These are phyloP conservation scores for Fusarium concolor DNA, from an alignment of 2,329 filamentous ascomycete genomes.

Conservation along the genomic window DNA sequence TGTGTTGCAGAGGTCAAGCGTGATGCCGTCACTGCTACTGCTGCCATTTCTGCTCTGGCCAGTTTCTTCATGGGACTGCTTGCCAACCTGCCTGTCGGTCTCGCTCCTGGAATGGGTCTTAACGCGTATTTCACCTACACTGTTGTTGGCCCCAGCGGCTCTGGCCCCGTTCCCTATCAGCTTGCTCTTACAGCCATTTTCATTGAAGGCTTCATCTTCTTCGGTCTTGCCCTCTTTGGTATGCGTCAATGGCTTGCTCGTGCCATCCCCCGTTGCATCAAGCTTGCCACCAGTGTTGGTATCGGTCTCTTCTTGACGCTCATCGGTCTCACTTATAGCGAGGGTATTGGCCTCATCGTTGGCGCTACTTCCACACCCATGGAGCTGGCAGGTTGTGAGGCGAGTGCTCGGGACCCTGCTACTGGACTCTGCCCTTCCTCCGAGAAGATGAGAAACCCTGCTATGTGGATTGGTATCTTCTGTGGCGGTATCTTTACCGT, in stretches of 20 bases:
- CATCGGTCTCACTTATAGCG: slow-evolving; percentile 81
- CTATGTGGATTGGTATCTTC: slow-evolving; percentile 91
- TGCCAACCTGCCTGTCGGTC: slow-evolving; percentile 71
- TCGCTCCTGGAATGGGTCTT: slow-evolving; percentile 66
- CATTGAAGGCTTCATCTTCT: slow-evolving; percentile 87
- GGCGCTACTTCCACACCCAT: slow-evolving; percentile 76
- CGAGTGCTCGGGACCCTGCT: slow-evolving; percentile 48
- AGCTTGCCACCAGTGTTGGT: slow-evolving; percentile 85
- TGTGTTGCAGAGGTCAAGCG: slow-evolving; percentile 75
- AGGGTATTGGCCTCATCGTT: slow-evolving; percentile 83
- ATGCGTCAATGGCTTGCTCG: slow-evolving; percentile 90
- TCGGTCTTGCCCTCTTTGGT: slow-evolving; percentile 81
- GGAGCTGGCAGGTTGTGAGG: slow-evolving; percentile 77
- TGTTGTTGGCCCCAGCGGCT: slow-evolving; percentile 77
- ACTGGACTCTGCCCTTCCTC: slow-evolving; percentile 66
- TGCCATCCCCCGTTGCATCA: slow-evolving; percentile 85
- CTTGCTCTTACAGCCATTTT: slow-evolving; percentile 88
- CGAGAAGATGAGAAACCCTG: slow-evolving; percentile 83
- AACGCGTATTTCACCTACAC: slow-evolving; percentile 91
- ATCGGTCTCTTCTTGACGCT: slow-evolving; percentile 86
- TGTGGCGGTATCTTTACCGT: slow-evolving; percentile 84
- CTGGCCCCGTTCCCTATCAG: slow-evolving; percentile 77
- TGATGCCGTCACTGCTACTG: slow-evolving; percentile 86
- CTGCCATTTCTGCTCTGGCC: slow-evolving; percentile 81
- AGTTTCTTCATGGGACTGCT: slow-evolving; percentile 88